phyloP scores from a whole-genome alignment of 257 asterid species.

The Gardenia jasminoides region DNA sequence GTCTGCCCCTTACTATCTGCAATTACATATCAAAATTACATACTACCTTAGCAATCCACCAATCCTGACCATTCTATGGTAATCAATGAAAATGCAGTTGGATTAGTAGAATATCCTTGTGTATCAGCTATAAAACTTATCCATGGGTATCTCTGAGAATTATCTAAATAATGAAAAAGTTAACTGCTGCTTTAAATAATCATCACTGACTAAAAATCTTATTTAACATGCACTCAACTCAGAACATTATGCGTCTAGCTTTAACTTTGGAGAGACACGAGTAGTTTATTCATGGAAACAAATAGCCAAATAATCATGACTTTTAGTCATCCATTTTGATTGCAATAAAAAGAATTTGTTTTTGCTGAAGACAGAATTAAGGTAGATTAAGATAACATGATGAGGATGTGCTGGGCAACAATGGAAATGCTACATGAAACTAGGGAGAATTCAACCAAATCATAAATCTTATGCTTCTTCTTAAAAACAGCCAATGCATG shows the following conservation, averaged over 20 bases:
- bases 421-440: neutral
- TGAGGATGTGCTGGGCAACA: neutral
- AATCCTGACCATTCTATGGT: neutral
- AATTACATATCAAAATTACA: conserved; percentile 2
- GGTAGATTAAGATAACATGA: neutral
- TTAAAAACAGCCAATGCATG: neutral
- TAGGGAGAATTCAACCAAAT: neutral
- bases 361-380: neutral
- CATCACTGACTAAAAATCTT: neutral
- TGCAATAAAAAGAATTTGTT: neutral
- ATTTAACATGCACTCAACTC: neutral
- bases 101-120: neutral
- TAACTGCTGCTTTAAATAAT: neutral
- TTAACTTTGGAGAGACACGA: neutral
- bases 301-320: no score
- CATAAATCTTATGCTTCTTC: neutral
- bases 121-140: neutral
- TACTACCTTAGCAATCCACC: neutral
- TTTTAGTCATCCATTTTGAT: no score
- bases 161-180: neutral
- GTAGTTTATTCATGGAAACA: neutral
- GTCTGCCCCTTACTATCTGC: conserved; percentile 55
- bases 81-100: neutral
- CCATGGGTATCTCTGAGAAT: neutral
- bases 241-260: neutral